phyloP scores from a whole-genome alignment of 345 rosid species.

The Luvunga scandens region DNA sequence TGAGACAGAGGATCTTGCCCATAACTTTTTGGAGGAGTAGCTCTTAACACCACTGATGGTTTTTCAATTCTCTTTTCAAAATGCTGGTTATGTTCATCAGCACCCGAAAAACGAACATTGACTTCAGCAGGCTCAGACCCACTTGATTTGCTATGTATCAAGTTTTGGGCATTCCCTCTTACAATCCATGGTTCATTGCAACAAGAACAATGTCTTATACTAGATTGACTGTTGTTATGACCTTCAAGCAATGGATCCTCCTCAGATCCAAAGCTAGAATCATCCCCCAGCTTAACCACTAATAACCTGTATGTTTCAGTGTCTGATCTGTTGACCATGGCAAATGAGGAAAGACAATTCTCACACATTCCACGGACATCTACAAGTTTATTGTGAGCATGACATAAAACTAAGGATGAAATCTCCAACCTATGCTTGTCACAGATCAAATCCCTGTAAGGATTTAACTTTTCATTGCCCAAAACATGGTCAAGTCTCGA shows the following conservation, averaged over 20 bases:
- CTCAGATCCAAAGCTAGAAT: conserved; percentile 33
- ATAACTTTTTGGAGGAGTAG: conserved; percentile 27
- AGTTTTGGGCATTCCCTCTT: conserved; percentile 29
- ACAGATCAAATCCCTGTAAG: conserved; percentile 74
- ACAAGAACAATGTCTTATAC: conserved; percentile 52
- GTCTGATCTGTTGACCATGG: conserved; percentile 69
- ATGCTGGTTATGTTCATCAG: conserved; percentile 20
- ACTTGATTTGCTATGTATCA: conserved; percentile 28
- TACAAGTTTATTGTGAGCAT: conserved; percentile 71
- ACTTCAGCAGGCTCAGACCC: conserved; percentile 29
- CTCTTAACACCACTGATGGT: conserved; percentile 16
- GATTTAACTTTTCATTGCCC: conserved; percentile 41
- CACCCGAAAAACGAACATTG: conserved; percentile 28
- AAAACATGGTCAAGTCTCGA: conserved; percentile 85
- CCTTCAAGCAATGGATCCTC: conserved; percentile 28
- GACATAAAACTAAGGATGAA: conserved; percentile 78
- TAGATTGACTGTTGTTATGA: conserved; percentile 16
- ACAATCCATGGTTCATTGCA: conserved; percentile 58
- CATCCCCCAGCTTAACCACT: conserved; percentile 74
- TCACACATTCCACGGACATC: conserved; percentile 83
- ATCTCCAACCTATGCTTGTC: conserved; percentile 76
- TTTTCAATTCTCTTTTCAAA: conserved; percentile 19
- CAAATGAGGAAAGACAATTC: conserved; percentile 73
- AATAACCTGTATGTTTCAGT: conserved; percentile 80
- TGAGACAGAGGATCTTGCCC: conserved; percentile 45